These are phyloP conservation scores for Bonia amplexicaulis DNA, from an alignment of 176 grass and related monocot species.

Conservation along the genomic window DNA sequence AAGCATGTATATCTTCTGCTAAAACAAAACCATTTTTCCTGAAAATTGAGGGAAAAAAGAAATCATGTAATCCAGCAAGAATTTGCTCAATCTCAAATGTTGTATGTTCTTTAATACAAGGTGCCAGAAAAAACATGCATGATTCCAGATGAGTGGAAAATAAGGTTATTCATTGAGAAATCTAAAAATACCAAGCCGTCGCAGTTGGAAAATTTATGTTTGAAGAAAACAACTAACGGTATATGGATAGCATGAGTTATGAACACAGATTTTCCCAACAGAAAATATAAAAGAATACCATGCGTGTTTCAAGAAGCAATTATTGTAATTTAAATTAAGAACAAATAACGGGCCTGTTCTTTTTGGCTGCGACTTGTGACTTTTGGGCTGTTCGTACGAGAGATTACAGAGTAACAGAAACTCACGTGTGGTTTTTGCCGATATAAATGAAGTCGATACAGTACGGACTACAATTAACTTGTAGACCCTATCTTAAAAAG, in stretches of 20 bases:
- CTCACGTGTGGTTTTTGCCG: too few relatives aligned
- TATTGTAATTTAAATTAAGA: neutral
- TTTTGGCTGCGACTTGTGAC: too few relatives aligned
- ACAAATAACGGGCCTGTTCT: too few relatives aligned
- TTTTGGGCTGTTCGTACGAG: too few relatives aligned
- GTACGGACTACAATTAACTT: too few relatives aligned
- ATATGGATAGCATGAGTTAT: conserved; percentile 12
- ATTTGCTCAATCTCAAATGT: neutral
- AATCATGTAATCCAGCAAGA: neutral
- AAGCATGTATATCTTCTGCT: conserved; percentile 71
- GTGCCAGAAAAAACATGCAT: neutral
- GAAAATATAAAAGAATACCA: neutral
- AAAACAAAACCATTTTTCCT: conserved; percentile 94
- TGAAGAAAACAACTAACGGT: conserved; percentile 1
- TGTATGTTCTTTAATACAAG: neutral
- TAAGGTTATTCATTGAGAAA: neutral
- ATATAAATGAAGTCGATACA: too few relatives aligned
- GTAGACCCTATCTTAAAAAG: too few relatives aligned
- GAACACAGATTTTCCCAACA: neutral
- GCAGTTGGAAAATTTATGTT: neutral
- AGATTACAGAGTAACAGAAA: too few relatives aligned
- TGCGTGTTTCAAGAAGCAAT: neutral
- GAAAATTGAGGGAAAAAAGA: neutral
- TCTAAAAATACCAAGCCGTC: neutral
- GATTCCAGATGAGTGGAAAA: conserved; percentile 1